A percentile compares a stretch with the other conserved stretches of the same genome.
Evolutionary conservation across 768 basidiomycete genomes (phyloP).

Genomic region (Mycena amicta): DNA sequence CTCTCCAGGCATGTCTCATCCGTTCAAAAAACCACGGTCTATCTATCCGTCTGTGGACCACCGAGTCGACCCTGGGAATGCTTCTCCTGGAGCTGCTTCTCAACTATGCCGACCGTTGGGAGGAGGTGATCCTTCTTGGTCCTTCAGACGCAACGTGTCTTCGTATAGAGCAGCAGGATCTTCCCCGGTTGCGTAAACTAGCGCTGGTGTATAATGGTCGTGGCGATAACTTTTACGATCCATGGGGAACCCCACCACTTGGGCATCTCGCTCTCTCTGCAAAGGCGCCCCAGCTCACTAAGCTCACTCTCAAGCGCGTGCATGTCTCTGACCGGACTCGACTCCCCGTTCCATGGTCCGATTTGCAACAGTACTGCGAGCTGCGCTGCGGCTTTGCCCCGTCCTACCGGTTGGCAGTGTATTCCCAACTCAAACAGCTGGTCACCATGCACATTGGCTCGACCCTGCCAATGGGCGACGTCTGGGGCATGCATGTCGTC

Average conservation of each 20-base stretch:
- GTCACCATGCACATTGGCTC: not conserved
- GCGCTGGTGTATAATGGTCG: not conserved
- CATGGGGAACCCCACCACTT: not conserved
- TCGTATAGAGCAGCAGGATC: not conserved
- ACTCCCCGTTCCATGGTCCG: no score
- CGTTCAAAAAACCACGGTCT: not conserved
- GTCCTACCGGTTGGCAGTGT: not conserved
- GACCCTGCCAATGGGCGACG: not conserved
- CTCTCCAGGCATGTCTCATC: not conserved
- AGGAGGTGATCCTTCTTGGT: not conserved
- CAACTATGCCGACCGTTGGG: not conserved
- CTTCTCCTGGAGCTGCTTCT: not conserved
- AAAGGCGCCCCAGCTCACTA: not conserved
- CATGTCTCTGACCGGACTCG: not conserved
- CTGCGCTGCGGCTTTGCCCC: not conserved
- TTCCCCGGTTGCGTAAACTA: not conserved
- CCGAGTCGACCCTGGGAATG: not conserved
- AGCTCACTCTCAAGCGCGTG: not conserved
- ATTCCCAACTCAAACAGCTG: not conserved
- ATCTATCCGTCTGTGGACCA: not conserved
- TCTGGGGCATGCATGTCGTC: not conserved
- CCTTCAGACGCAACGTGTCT: not conserved
- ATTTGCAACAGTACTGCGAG: not conserved
- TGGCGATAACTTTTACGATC: not conserved
- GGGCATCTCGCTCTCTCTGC: not conserved